phyloP scores from a whole-genome alignment of 2,329 filamentous ascomycete genomes.

The Aspergillus fijiensis region DNA sequence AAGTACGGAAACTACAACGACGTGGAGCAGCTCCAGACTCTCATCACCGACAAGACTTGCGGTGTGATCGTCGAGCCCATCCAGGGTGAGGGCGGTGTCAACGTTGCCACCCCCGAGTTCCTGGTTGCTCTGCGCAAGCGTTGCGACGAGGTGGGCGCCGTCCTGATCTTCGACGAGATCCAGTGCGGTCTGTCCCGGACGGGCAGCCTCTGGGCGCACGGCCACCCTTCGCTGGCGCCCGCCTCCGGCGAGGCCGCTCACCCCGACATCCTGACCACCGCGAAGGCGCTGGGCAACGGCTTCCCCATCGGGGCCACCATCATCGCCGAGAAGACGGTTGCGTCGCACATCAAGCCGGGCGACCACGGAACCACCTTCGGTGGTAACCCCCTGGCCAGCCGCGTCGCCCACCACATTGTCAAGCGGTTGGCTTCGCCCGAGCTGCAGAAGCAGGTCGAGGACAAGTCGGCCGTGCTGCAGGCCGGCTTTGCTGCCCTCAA shows the following conservation, averaged over 20 bases:
- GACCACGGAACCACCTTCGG: slow-evolving; percentile 95
- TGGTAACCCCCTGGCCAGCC: slow-evolving; percentile 82
- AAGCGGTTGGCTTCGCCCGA: slow-evolving; percentile 68
- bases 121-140: slow-evolving; percentile 77
- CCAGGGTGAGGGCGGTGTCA: slow-evolving; percentile 92
- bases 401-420: slow-evolving; percentile 84
- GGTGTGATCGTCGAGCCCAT: slow-evolving; percentile 97
- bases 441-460: slow-evolving; percentile 67
- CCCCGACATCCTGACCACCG: slow-evolving; percentile 89
- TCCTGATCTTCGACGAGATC: slow-evolving; percentile 95
- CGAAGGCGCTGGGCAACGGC: slow-evolving; percentile 94
- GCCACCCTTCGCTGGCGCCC: slow-evolving; percentile 58
- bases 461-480: slow-evolving; percentile 64
- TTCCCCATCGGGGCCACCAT: slow-evolving; percentile 89
- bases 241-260: slow-evolving; percentile 65
- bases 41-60: slow-evolving; percentile 83
- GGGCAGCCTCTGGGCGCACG: slow-evolving; percentile 87
- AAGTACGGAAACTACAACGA: slow-evolving; percentile 85
- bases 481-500: slow-evolving; percentile 58
- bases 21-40: slow-evolving; percentile 64
- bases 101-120: slow-evolving; percentile 79
- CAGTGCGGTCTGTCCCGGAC: slow-evolving; percentile 90
- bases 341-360: slow-evolving; percentile 67
- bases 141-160: slow-evolving; percentile 81
- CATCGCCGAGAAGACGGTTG: slow-evolving; percentile 62